Percentiles rank a stretch among this genome's conserved stretches.
These are phyloP conservation scores for Schwanniomyces etchellsii DNA, from an alignment of 1,139 yeast species.

Conservation along the genomic window DNA sequence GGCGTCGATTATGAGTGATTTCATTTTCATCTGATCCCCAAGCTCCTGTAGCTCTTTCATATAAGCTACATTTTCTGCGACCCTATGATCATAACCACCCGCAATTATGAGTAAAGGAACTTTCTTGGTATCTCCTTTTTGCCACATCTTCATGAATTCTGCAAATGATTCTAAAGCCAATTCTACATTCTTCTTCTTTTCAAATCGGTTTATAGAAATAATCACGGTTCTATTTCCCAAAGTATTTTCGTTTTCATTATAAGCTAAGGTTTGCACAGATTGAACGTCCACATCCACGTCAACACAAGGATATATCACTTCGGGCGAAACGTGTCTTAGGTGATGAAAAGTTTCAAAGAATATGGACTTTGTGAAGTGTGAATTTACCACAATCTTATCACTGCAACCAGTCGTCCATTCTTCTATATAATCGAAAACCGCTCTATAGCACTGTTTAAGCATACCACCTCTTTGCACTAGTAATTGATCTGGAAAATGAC, in stretches of 20 bases:
- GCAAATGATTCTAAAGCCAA: constrained; percentile 63
- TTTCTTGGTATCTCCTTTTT: constrained; percentile 11
- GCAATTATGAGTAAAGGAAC: constrained; percentile 57
- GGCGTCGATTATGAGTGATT: constrained; percentile 39
- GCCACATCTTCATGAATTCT: constrained; percentile 7
- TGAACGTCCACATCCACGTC: constrained; percentile 24
- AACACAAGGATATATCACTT: constrained; percentile 89
- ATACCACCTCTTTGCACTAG: constrained; percentile 55
- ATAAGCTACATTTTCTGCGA: constrained; percentile 71
- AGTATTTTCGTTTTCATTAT: constrained; percentile 19
- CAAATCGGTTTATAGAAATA: constrained; percentile 83
- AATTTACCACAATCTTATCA: constrained; percentile 81
- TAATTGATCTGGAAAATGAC: constrained; percentile 93
- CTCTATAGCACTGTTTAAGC: constrained; percentile 60
- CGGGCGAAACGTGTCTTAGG: constrained; percentile 44
- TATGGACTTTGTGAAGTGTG: constrained; percentile 70
- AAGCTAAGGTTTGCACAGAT: constrained; percentile 19
- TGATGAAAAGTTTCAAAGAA: constrained; percentile 59
- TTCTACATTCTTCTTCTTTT: constrained; percentile 74
- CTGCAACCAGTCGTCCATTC: constrained; percentile 73
- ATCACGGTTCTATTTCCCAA: constrained; percentile 38
- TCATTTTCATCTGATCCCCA: constrained; percentile 41
- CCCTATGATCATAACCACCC: constrained; percentile 88
- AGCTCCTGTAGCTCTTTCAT: constrained; percentile 52
- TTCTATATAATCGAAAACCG: constrained; percentile 79